Conservation (phyloP, 495 filamentous ascomycete species). For the Penicillium steckii region DNA sequence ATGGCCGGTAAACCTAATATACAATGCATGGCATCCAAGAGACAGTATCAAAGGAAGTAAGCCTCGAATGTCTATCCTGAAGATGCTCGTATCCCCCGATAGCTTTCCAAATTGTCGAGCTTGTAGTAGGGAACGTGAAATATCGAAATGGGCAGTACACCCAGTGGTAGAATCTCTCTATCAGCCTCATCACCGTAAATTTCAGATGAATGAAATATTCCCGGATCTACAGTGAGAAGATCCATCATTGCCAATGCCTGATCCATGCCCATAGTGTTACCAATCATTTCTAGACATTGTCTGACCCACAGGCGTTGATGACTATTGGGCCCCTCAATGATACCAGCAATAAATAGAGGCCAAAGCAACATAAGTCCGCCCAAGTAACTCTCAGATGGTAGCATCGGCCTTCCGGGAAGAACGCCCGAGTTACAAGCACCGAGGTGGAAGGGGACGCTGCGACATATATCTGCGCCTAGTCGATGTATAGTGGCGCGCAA, state of each 20-base stretch:
- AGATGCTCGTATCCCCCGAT: neutral
- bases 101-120: neutral
- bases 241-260: constrained; percentile 1
- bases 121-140: neutral
- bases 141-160: neutral
- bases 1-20: no score
- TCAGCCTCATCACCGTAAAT: neutral
- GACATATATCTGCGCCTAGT: neutral
- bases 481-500: neutral
- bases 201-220: neutral
- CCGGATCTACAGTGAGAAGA: constrained; percentile 1
- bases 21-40: no score
- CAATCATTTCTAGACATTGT: neutral
- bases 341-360: constrained; percentile 5
- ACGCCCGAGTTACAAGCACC: constrained; percentile 3
- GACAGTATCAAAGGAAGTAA: neutral
- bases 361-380: constrained; percentile 5
- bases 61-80: no score
- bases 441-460: constrained; percentile 3
- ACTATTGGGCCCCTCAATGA: neutral
- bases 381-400: constrained; percentile 1
- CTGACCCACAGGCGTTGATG: constrained; percentile 1
- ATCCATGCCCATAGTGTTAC: neutral
- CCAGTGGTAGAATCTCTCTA: neutral
- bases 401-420: neutral